Evolutionary conservation across 495 filamentous ascomycete species (phyloP).

Genomic region (Staphylotrichum tortipilum): DNA sequence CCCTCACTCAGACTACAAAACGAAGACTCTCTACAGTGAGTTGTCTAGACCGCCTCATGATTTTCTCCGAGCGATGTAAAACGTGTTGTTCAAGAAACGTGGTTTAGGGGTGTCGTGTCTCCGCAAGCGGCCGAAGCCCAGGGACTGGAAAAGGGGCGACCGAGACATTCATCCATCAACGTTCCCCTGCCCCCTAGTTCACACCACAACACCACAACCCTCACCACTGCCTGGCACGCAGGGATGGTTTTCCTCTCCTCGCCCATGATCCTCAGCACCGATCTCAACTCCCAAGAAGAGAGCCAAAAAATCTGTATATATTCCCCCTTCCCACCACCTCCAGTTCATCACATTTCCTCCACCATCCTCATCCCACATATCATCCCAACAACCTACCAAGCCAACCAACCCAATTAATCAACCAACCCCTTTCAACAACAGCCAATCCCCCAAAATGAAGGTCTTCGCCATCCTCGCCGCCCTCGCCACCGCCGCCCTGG

Average conservation of each 20-base stretch:
- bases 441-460: conserved; percentile 17
- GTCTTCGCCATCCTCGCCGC: conserved; percentile 15
- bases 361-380: neutral
- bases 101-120: neutral
- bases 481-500: conserved; percentile 7
- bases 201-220: neutral
- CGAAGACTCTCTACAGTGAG: too few relatives aligned
- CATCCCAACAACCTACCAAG: neutral
- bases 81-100: neutral
- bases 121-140: neutral
- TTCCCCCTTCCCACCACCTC: neutral
- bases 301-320: neutral
- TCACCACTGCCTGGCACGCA: neutral
- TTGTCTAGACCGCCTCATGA: too few relatives aligned
- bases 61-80: neutral
- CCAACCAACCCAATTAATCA: too few relatives aligned
- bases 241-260: too few relatives aligned
- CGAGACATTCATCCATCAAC: conserved; percentile 1
- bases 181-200: neutral
- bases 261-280: neutral
- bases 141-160: neutral
- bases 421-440: neutral
- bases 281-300: too few relatives aligned
- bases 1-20: too few relatives aligned
- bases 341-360: neutral